Conservation (phyloP, 768 basidiomycete species). For the Lactarius indigo region DNA sequence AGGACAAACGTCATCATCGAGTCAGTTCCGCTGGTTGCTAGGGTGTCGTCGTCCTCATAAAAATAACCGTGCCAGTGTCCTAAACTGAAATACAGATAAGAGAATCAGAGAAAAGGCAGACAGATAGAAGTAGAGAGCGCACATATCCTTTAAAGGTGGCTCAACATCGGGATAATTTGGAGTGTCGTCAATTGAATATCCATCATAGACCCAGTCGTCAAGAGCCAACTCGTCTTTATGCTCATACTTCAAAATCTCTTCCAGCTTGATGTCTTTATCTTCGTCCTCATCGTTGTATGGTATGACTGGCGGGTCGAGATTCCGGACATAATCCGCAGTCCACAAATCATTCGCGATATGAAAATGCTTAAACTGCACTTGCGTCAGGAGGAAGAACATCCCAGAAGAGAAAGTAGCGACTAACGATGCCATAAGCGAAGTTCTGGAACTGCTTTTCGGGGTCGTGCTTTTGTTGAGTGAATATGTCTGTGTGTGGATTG, state of each 20-base stretch:
- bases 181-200: constrained; percentile 8
- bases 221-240: constrained; percentile 2
- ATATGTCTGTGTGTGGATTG: constrained; percentile 17
- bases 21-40: not conserved
- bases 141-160: constrained; percentile 17
- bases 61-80: constrained; percentile 22
- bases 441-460: constrained; percentile 24
- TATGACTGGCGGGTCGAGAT: not conserved
- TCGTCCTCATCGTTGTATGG: constrained; percentile 11
- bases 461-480: constrained; percentile 26
- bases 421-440: constrained; percentile 28
- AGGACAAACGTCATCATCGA: constrained; percentile 18
- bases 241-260: constrained; percentile 3
- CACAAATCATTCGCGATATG: not conserved
- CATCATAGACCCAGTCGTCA: constrained; percentile 19
- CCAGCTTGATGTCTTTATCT: constrained; percentile 10
- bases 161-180: not conserved
- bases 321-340: constrained; percentile 1
- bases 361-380: constrained; percentile 12
- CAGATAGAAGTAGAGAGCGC: not conserved
- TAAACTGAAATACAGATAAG: constrained; percentile 2
- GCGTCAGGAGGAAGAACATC: not conserved
- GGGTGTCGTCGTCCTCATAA: not conserved
- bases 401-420: not conserved
- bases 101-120: not conserved